Evolutionary conservation across 2,329 filamentous ascomycete species (phyloP).

Genomic region (Colletotrichum plurivorum): DNA sequence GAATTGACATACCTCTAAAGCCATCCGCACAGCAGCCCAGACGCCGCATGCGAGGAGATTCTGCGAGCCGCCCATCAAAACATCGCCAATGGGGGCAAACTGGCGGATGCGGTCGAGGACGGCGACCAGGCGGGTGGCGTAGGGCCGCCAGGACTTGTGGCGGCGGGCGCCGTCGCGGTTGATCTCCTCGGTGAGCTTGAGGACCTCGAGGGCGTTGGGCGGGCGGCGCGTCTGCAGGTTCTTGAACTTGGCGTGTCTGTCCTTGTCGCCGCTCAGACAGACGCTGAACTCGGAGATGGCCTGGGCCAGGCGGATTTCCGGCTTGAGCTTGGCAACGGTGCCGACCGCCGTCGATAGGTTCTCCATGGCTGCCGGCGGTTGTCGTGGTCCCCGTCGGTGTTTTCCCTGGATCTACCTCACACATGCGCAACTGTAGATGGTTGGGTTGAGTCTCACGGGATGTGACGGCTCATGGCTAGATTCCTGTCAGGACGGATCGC

Average conservation of each 20-base stretch:
- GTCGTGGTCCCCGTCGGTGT: too few relatives aligned
- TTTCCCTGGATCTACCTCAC: too few relatives aligned
- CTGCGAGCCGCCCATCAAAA: constrained; percentile 56
- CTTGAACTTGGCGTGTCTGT: constrained; percentile 45
- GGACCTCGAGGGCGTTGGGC: constrained; percentile 52
- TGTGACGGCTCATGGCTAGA: too few relatives aligned
- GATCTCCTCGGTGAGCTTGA: constrained; percentile 56
- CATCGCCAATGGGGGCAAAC: constrained; percentile 55
- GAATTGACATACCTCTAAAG: constrained; percentile 44
- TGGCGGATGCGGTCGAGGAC: constrained; percentile 57
- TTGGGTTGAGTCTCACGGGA: too few relatives aligned
- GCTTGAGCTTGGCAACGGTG: constrained; percentile 43
- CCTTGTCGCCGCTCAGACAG: constrained; percentile 52
- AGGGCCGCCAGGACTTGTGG: constrained; percentile 46
- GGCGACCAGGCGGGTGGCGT: constrained; percentile 57
- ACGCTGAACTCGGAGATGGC: constrained; percentile 56
- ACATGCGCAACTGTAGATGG: too few relatives aligned
- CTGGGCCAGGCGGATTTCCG: constrained; percentile 56
- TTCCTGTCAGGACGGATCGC: too few relatives aligned
- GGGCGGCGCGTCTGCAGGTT: constrained; percentile 43
- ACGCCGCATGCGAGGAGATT: constrained; percentile 60
- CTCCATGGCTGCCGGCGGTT: not conserved
- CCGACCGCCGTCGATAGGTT: not conserved
- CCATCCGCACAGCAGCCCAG: constrained; percentile 59
- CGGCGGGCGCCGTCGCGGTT: constrained; percentile 44